A percentile compares a stretch with the other conserved stretches of the same genome.
Evolutionary conservation across 768 basidiomycete genomes (phyloP).

Genomic region (Tricholoma hemisulphureum): DNA sequence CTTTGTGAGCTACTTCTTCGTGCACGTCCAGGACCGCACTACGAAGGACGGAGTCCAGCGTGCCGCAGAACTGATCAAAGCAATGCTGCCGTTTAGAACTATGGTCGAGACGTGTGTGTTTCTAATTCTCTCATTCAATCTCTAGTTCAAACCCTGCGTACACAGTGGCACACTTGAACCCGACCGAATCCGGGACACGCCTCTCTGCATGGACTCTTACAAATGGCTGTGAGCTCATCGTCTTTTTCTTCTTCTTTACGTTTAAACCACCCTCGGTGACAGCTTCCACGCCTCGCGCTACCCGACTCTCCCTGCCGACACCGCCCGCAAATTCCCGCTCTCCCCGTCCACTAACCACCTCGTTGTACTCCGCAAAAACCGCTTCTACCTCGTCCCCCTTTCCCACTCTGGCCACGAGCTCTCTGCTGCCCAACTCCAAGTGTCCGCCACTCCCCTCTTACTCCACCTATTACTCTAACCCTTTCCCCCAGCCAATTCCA

Average conservation of each 20-base stretch:
- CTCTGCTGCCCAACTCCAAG: constrained; percentile 79
- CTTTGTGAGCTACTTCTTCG: constrained; percentile 93
- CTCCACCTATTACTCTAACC: background rate
- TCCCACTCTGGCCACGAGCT: constrained; percentile 57
- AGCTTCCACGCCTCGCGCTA: constrained; percentile 94
- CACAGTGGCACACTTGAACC: constrained; percentile 76
- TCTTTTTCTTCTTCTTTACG: background rate
- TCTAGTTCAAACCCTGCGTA: background rate
- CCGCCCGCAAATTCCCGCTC: constrained; percentile 77
- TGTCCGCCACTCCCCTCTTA: constrained; percentile 33
- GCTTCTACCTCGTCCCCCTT: constrained; percentile 60
- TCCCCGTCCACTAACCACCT: constrained; percentile 75
- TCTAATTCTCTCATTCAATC: background rate
- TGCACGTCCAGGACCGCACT: constrained; percentile 69
- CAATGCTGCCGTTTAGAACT: constrained; percentile 80
- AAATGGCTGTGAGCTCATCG: constrained; percentile 84
- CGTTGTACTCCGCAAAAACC: constrained; percentile 87
- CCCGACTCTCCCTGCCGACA: constrained; percentile 81
- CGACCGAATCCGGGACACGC: constrained; percentile 74
- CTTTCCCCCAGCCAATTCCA: constrained; percentile 55
- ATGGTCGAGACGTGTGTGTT: constrained; percentile 74
- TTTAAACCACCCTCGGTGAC: background rate
- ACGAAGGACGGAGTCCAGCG: constrained; percentile 59
- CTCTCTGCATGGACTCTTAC: constrained; percentile 92
- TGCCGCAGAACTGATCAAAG: constrained; percentile 82